Conservation (phyloP, 208 protist genomes). For the Crithidia sp. region DNA sequence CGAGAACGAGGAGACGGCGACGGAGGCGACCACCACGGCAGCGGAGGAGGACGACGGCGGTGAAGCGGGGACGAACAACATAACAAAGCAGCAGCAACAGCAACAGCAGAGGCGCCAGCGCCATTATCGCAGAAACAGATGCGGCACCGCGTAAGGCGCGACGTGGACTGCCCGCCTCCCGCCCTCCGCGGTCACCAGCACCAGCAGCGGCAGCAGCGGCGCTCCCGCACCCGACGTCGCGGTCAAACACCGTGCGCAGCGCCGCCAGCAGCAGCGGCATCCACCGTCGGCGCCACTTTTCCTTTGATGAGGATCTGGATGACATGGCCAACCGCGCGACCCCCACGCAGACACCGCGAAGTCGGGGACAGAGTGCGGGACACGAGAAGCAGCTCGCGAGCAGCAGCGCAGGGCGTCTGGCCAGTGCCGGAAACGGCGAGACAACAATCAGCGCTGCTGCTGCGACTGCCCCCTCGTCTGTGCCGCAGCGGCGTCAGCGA, state of each 20-base stretch:
- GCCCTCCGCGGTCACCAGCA: not conserved
- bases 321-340: not conserved
- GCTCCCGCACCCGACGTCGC: not conserved
- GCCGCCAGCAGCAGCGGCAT: constrained; percentile 3
- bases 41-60: constrained; percentile 13
- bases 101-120: too few relatives aligned
- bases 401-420: not conserved
- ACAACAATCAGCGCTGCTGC: not conserved
- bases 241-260: constrained; percentile 2
- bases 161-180: too few relatives aligned
- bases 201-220: not conserved
- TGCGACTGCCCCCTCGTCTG: constrained; percentile 6
- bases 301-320: constrained; percentile 26
- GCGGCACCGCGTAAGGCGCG: too few relatives aligned
- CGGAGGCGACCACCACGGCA: not conserved
- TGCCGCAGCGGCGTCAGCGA: not conserved
- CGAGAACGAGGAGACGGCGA: constrained; percentile 4
- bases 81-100: not conserved
- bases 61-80: not conserved
- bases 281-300: constrained; percentile 11
- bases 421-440: not conserved
- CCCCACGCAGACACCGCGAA: not conserved
- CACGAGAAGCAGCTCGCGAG: not conserved
- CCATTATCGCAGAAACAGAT: too few relatives aligned
- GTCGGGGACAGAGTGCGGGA: not conserved